Conservation (phyloP, 164 flowering plant species). For the Vitis rotundifolia region DNA sequence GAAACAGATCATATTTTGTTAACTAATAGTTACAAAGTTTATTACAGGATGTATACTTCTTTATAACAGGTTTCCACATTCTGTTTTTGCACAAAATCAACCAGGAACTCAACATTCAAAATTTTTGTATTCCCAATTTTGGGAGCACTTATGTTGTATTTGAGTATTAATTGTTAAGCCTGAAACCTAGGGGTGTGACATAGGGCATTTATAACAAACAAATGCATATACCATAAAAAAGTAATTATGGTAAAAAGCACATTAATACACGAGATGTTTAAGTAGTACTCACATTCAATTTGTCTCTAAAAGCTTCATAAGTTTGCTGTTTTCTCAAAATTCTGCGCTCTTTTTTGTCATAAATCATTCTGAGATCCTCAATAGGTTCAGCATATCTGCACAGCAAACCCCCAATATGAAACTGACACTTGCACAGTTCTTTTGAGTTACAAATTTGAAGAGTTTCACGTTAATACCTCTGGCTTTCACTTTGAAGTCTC, state of each 20-base stretch:
- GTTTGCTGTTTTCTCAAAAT: constrained; percentile 56
- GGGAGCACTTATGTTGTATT: too few species aligned
- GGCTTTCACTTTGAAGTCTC: constrained; percentile 68
- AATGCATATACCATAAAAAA: too few species aligned
- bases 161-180: too few species aligned
- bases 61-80: too few species aligned
- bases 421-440: background rate
- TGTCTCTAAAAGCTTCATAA: constrained; percentile 63
- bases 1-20: too few species aligned
- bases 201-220: too few species aligned
- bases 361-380: constrained; percentile 71
- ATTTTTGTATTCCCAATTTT: too few species aligned
- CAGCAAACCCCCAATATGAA: background rate
- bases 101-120: too few species aligned
- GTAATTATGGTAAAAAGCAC: background rate
- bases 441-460: background rate
- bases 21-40: too few species aligned
- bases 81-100: too few species aligned
- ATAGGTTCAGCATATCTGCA: constrained; percentile 81
- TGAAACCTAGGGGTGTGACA: too few species aligned
- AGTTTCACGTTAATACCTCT: constrained; percentile 36
- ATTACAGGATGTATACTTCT: too few species aligned
- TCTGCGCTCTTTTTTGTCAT: constrained; percentile 62
- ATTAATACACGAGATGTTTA: background rate
- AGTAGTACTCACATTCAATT: constrained; percentile 54